Evolutionary conservation across 371 early-diverging fungal genomes (phyloP).

Genomic region (Paraphysoderma sedebokerense): DNA sequence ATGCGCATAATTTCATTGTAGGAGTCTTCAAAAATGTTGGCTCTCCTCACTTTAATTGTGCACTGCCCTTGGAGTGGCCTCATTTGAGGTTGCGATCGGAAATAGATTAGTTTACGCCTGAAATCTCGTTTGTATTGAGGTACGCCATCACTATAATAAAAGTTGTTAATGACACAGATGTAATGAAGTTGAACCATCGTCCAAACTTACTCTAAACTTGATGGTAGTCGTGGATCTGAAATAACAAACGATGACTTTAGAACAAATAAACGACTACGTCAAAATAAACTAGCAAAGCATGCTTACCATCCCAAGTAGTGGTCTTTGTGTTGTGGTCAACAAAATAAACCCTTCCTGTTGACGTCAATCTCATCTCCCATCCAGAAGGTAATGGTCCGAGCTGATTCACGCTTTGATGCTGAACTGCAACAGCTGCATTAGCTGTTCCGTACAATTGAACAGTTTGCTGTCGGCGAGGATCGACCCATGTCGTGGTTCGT

Average conservation of each 20-base stretch:
- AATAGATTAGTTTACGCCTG: conserved; percentile 86
- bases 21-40: conserved; percentile 82
- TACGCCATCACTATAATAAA: too few relatives aligned
- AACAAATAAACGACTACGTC: too few relatives aligned
- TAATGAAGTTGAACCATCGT: too few relatives aligned
- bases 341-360: conserved; percentile 46
- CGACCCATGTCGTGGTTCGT: conserved; percentile 87
- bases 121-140: conserved; percentile 97
- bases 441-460: background rate
- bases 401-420: conserved; percentile 50
- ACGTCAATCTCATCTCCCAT: conserved; percentile 53
- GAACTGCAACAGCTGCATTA: conserved; percentile 16
- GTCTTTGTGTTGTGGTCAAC: conserved; percentile 50
- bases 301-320: conserved; percentile 56
- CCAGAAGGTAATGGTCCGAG: conserved; percentile 18
- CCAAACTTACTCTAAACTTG: too few relatives aligned
- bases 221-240: too few relatives aligned
- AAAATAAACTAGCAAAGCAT: too few relatives aligned
- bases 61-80: conserved; percentile 83
- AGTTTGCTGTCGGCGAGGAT: conserved; percentile 15
- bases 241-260: too few relatives aligned
- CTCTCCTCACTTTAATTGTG: conserved; percentile 74
- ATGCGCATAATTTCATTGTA: conserved; percentile 83
- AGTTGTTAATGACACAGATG: too few relatives aligned
- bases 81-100: conserved; percentile 80